Percentiles rank a stretch among this genome's conserved stretches.
These are phyloP conservation scores for Wolfiporia cocos DNA, from an alignment of 1,284 basidiomycete genomes.

Conservation along the genomic window DNA sequence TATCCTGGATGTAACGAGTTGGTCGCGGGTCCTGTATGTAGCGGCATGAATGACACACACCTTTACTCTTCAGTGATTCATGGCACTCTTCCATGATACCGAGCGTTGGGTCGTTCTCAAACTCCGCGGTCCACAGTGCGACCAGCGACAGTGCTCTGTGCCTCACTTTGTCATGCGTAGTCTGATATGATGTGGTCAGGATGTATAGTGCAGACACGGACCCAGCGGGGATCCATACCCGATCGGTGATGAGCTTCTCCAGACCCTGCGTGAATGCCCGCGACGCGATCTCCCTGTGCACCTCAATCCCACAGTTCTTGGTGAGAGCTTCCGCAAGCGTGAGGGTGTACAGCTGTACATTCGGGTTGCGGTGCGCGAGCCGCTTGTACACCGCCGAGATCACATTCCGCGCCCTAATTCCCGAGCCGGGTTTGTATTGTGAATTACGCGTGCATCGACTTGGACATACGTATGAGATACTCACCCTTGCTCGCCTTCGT, in stretches of 20 bases:
- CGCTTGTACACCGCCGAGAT: conserved; percentile 86
- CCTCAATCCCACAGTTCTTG: conserved; percentile 83
- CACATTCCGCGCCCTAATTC: conserved; percentile 76
- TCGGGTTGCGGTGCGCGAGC: conserved; percentile 89
- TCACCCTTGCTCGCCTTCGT: conserved; percentile 82
- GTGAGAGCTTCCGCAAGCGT: conserved; percentile 81
- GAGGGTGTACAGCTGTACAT: conserved; percentile 95
- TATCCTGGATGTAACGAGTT: conserved; percentile 40
- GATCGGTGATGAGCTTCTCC: conserved; percentile 82
- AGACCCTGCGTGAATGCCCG: conserved; percentile 88
- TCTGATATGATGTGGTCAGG: conserved; percentile 37
- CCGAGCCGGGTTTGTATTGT: background rate
- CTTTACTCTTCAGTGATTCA: conserved; percentile 77
- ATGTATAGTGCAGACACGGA: conserved; percentile 1
- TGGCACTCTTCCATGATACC: conserved; percentile 92
- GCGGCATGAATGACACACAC: conserved; percentile 37
- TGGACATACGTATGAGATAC: conserved; percentile 21
- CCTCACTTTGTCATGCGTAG: conserved; percentile 86
- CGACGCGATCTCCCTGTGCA: conserved; percentile 86
- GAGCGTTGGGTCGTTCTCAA: conserved; percentile 74
- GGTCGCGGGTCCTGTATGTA: background rate
- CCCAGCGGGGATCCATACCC: conserved; percentile 49
- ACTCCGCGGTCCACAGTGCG: conserved; percentile 83
- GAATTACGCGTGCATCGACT: background rate
- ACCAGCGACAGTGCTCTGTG: conserved; percentile 71